A percentile compares a stretch with the other conserved stretches of the same genome.
These are phyloP conservation scores for Saccharomycopsis guyanensis DNA, from an alignment of 805 yeast species.

Conservation along the genomic window DNA sequence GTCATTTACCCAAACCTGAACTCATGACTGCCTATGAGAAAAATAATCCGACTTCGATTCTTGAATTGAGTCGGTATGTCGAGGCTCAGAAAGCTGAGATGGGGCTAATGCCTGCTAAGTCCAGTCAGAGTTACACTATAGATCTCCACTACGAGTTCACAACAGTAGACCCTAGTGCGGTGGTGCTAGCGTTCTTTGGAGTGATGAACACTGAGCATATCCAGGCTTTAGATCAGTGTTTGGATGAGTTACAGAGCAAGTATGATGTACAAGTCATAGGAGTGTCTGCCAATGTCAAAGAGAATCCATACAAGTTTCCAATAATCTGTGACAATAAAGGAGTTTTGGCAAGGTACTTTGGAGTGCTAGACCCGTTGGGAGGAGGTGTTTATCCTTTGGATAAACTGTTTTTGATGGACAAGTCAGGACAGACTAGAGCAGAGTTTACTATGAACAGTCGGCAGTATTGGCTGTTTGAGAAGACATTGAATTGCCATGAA, in stretches of 20 bases:
- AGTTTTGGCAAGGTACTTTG: constrained; percentile 23
- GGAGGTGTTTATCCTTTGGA: constrained; percentile 31
- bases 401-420: constrained; percentile 26
- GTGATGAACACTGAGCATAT: constrained; percentile 8
- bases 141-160: too few species aligned
- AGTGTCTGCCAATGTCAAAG: constrained; percentile 7
- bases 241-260: neutral
- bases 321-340: constrained; percentile 27
- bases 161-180: too few species aligned
- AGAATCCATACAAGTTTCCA: constrained; percentile 24
- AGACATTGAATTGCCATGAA: constrained; percentile 3
- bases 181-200: constrained; percentile 15
- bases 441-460: constrained; percentile 7
- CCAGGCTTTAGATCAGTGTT: constrained; percentile 1
- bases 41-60: too few species aligned
- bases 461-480: neutral
- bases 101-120: too few species aligned
- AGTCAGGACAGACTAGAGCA: constrained; percentile 16
- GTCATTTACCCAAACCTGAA: neutral
- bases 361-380: constrained; percentile 29
- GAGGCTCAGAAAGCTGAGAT: too few species aligned
- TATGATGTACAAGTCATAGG: constrained; percentile 7
- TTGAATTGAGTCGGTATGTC: too few species aligned
- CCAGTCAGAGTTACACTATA: too few species aligned
- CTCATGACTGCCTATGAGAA: neutral